Evolutionary conservation across 2,329 filamentous ascomycete species (phyloP), one percentile per base, ranked within the genome.

Genomic region (Ophiosphaerella narmari): DNA sequence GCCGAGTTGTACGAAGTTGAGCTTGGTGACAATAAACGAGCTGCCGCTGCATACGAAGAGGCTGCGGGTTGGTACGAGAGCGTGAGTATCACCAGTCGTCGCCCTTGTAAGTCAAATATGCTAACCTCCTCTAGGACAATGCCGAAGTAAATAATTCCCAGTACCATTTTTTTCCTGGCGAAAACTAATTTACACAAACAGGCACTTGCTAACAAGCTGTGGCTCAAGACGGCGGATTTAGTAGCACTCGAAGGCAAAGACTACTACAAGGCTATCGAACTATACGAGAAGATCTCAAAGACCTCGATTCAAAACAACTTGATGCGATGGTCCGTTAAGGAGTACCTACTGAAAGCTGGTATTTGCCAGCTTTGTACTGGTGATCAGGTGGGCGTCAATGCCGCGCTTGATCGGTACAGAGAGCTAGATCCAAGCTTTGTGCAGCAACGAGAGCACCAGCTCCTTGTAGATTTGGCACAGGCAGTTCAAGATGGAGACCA

Each of bases 281-380:
- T 72, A 61, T 97, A 89, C 77, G 93, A 97, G 74, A 86, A 88
- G 67, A 90, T 97, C 41, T 89, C 91, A 36, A 82, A 84, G 49
- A 82, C 84, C 37, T 88, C 88, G 32, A 86, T 96, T 65, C 86
- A 86, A 74, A 97, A 95, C 79, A 94, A 95, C 74, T 80, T 96
- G 7, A 72, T 72, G 69, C 66, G 69, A 49, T 72, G 68, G 68
- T 73, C 70, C 7, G 91, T 97, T 57, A 97, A 97, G 76, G 91
- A 97, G 60, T 97, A 97, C 77, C 87, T 97, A 67, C 82, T 97
- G 67, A 96, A 97, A 78, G 90, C 91, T 1, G 92, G 91, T 29
- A 89, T 97, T 70, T 97, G 92, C 78, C 88, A 96, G 72, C 81
- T 97, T 33, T 85, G 84, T 46, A 81, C 82, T n/a, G 80, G 77